Percentiles rank a stretch among this genome's conserved stretches.
Evolutionary conservation across 306 rosid species (phyloP).

Genomic region (Prunus padus): DNA sequence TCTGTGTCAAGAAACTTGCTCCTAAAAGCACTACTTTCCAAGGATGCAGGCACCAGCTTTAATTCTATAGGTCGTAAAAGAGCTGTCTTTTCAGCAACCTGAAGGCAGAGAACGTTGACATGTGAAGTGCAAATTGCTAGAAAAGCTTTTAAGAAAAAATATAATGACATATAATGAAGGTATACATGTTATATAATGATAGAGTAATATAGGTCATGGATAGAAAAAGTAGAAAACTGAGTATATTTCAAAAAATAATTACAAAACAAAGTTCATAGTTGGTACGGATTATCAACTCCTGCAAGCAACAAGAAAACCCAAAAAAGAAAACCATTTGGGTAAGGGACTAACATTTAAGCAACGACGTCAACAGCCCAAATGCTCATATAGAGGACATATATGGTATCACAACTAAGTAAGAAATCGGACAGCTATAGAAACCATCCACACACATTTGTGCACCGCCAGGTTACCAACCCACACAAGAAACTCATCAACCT

Average conservation of each 20-base stretch:
- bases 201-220: neutral
- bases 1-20: conserved; percentile 84
- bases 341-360: neutral
- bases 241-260: neutral
- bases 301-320: neutral
- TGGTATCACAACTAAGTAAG: neutral
- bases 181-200: too few species aligned
- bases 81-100: conserved; percentile 93
- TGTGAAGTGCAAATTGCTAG: conserved; percentile 11
- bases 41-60: conserved; percentile 86
- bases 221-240: neutral
- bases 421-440: neutral
- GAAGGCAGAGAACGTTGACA: conserved; percentile 30
- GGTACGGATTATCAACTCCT: neutral
- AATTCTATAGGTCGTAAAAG: conserved; percentile 88
- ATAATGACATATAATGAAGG: neutral
- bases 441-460: neutral
- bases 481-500: conserved; percentile 11
- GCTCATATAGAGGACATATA: neutral
- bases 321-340: neutral
- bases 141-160: neutral
- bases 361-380: neutral
- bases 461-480: neutral
- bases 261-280: neutral
- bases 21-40: conserved; percentile 90